Evolutionary conservation across 106 monocot species (phyloP), one percentile per base, ranked within the genome.

Genomic region (Dendrobium chrysotoxum): DNA sequence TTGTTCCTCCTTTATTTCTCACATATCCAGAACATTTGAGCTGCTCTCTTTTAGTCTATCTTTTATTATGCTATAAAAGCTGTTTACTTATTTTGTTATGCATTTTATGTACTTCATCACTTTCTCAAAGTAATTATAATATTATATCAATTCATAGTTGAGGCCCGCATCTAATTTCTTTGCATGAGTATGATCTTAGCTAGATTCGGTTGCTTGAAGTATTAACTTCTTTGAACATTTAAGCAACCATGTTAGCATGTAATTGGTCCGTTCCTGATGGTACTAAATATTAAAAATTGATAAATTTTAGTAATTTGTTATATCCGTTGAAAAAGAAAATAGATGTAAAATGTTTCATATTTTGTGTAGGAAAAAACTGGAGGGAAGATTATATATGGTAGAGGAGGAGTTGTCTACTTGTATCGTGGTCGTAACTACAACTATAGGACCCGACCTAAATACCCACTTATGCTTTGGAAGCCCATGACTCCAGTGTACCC

Each of bases 381-480:
- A 84, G 98, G 98, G 26, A 99, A 91, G 88, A 84, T 93, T 74
- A 95, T 99, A 79, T 90, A 91, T 53, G 77, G 84, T 55, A 90
- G 83, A 90, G 98, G 95, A 28, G 98, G 98, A 25, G 87, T 91
- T 20, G 84, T 99, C 78, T 99, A 82, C 58, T 81, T 95, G 28
- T 95, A 90, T 75, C 98, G 98, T 78, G 98, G 98, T 25, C 78
- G 98, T 72, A 91, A 99, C 77, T 99, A 99, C 77, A 99, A 95
- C 72, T 93, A 95, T 53, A 99, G 78, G 72, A 86, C 84, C 13
- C 85, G 93, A 16, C 98, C 95, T 53, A 93, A 84, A 79, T 93
- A 72, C 80, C 95, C 98, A 57, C 91, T 99, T 57, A 99, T 99
- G 98, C 90, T 99, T 25, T 99, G 98, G 98, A 93, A 88, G 79